Evolutionary conservation across 2,329 filamentous ascomycete genomes (phyloP).

Genomic region (Apiospora aurea): DNA sequence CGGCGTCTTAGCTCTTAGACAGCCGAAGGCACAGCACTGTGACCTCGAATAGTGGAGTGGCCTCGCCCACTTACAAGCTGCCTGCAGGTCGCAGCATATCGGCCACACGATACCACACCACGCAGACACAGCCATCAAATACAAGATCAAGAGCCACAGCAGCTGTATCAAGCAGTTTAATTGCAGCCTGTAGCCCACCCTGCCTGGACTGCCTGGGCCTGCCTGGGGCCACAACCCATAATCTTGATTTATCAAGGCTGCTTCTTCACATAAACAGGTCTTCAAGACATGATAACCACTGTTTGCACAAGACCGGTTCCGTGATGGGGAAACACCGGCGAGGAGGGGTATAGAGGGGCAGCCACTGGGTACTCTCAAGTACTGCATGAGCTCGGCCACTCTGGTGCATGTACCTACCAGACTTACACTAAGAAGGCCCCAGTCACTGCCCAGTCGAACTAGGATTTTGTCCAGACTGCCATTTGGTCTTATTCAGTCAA

Average conservation of each 20-base stretch:
- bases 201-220: too few relatives aligned
- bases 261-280: constrained; percentile 15
- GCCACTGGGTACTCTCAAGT: background rate
- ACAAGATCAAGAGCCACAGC: background rate
- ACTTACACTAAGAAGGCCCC: background rate
- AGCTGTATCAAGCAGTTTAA: background rate
- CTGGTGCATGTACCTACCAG: constrained; percentile 2
- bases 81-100: background rate
- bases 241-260: background rate
- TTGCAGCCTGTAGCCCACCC: background rate
- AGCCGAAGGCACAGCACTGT: background rate
- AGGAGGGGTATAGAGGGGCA: constrained; percentile 22
- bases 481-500: background rate
- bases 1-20: background rate
- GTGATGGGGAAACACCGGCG: background rate
- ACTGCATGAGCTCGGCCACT: constrained; percentile 4
- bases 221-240: background rate
- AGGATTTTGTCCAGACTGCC: constrained; percentile 4
- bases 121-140: background rate
- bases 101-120: background rate
- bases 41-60: constrained; percentile 4
- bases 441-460: background rate
- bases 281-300: constrained; percentile 1
- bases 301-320: constrained; percentile 11
- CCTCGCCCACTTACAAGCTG: background rate